Conservation (phyloP, 139 green algal genomes). For the Penium margaritaceum region DNA sequence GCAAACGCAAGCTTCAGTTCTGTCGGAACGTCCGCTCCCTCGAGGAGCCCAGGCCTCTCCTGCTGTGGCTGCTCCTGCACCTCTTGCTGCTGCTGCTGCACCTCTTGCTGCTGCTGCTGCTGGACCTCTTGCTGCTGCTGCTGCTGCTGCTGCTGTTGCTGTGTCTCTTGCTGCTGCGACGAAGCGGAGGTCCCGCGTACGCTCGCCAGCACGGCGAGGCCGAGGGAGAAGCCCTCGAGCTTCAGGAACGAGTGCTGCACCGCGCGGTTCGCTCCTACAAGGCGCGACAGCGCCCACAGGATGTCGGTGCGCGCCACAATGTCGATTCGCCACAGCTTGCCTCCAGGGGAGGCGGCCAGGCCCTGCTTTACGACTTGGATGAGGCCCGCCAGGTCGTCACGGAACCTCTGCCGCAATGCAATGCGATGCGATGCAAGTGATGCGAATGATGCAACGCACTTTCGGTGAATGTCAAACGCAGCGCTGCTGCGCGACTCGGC, state of each 20-base stretch:
- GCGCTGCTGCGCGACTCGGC: no score
- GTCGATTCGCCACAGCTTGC: slow-evolving; percentile 17
- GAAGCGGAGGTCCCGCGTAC: neutral
- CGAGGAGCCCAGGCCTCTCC: neutral
- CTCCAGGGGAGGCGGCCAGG: slow-evolving; percentile 1
- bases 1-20: slow-evolving; percentile 25
- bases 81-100: neutral
- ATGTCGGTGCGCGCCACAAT: slow-evolving; percentile 25
- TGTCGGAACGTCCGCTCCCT: neutral
- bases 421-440: no score
- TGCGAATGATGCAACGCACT: no score
- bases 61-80: neutral
- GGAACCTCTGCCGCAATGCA: slow-evolving; percentile 12
- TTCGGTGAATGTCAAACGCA: no score
- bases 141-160: no score
- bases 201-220: slow-evolving; percentile 14
- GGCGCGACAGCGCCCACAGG: neutral
- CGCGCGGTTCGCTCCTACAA: neutral
- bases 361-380: slow-evolving; percentile 30
- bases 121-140: neutral
- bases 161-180: no score
- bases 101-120: neutral
- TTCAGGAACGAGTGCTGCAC: slow-evolving; percentile 30
- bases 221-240: slow-evolving; percentile 23
- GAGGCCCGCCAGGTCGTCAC: slow-evolving; percentile 25